A percentile compares a stretch with the other conserved stretches of the same genome.
phyloP scores from a whole-genome alignment of 2,329 filamentous ascomycete species.

The Cladosporium oxysporum region DNA sequence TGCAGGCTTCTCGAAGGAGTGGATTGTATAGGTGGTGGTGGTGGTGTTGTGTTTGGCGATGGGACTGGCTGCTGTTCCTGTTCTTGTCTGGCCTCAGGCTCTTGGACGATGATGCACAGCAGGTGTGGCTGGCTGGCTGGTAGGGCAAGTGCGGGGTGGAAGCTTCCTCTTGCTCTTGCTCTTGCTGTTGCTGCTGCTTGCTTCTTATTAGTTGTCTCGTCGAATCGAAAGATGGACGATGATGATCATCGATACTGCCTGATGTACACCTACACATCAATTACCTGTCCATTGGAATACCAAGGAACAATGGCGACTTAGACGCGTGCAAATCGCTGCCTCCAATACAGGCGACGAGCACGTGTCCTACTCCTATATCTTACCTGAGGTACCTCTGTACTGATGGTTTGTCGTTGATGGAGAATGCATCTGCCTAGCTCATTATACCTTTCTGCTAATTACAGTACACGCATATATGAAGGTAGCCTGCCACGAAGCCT shows the following conservation, averaged over 20 bases:
- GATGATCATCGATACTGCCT: neutral
- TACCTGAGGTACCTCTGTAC: neutral
- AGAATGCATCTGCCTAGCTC: neutral
- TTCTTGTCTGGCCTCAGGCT: neutral
- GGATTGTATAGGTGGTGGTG: neutral
- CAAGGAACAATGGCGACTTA: neutral
- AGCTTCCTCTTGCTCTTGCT: neutral
- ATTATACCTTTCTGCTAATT: neutral
- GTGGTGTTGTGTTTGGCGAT: neutral
- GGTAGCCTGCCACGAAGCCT: neutral
- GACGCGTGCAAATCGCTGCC: neutral
- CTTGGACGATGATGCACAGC: neutral
- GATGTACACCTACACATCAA: neutral
- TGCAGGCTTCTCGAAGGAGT: slow-evolving; percentile 7
- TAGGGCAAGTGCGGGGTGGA: slow-evolving; percentile 1
- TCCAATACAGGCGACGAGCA: neutral
- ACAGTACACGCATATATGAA: neutral
- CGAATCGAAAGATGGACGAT: neutral
- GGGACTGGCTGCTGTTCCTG: neutral
- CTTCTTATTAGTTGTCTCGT: neutral
- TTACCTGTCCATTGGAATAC: neutral
- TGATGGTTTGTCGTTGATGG: neutral
- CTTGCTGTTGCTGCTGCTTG: neutral
- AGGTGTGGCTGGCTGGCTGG: neutral
- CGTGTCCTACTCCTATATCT: neutral